A percentile compares a stretch with the other conserved stretches of the same genome.
Conservation (phyloP, 345 rosid species). For the Syzygium aromaticum region DNA sequence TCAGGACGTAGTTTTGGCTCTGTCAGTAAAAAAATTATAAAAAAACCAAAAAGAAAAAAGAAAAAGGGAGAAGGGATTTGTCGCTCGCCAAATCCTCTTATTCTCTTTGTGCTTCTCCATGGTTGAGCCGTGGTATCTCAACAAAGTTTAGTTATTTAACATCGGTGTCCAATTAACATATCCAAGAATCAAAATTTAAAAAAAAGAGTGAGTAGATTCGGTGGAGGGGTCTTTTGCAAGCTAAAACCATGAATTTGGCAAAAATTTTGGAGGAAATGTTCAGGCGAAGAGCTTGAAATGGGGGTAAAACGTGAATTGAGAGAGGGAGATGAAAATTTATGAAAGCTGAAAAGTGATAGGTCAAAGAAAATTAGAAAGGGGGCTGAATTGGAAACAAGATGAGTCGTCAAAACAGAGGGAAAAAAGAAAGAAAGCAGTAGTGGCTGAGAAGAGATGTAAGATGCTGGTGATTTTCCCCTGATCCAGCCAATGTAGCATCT, state of each 20-base stretch:
- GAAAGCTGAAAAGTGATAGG: neutral
- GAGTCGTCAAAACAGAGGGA: neutral
- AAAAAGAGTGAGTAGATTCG: no score
- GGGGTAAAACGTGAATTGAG: neutral
- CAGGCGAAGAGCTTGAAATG: neutral
- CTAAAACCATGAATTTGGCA: neutral
- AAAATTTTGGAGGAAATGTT: neutral
- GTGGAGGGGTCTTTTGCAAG: neutral
- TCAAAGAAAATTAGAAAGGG: neutral
- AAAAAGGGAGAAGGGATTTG: fast-evolving
- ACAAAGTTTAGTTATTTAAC: neutral
- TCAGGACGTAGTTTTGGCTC: fast-evolving
- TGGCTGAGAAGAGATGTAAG: neutral
- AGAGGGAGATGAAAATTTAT: neutral
- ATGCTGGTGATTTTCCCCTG: neutral
- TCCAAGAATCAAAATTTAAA: no score
- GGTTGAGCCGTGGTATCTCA: neutral
- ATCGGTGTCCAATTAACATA: no score
- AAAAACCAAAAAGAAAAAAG: neutral
- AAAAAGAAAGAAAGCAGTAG: neutral
- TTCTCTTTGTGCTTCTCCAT: neutral
- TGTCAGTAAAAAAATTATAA: neutral
- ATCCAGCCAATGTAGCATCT: neutral
- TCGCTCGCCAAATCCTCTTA: neutral
- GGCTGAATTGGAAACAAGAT: neutral